Base-by-base conservation (phyloP, 805 yeast genomes). In the Ogataea henricii region DNA sequence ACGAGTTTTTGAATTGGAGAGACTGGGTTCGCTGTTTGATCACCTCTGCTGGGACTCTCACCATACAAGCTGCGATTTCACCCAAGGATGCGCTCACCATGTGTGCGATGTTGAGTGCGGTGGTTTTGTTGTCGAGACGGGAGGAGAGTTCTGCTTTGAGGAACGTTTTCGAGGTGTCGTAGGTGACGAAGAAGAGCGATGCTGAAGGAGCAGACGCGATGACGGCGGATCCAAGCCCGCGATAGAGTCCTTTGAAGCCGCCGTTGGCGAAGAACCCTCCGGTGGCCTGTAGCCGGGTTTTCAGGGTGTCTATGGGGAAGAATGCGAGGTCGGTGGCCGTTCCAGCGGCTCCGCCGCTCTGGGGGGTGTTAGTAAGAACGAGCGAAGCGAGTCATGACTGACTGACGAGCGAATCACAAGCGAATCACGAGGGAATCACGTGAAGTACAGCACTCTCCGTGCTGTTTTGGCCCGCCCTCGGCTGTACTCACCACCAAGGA, bases 31-130 rank as follows among this genome's bases (percentile, higher is more conserved):
- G 75, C 69, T 94, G 99, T 68, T 94, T 94, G 58, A 94, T 82
- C 21, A 94, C 96, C 64, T 94, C 99, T 0, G 96, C 95, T 0
- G 99, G 99, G 0, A 94, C 99, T 48, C 99, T 75, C 1, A 94
- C 94, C 48, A 85, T 68, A 66, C 99, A 94, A 0, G 99, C 99
- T 1, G 94, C 85, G 13, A 90, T 74, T 63, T 94, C 99, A 48
- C 99, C 99, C 12, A 83, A 60, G 1, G 96, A 85, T 1, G 98
- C 96, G 20, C 94, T 74, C 2, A 80, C 49, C 98, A 94, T 94
- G 61, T 94, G 98, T 2, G 85, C 77, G 1, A 74, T 26, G 0
- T 79, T 73, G 66, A 43, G 69, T 60, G 48, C 60, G 53, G 58
- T 57, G 6, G 49, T 48, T 6, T 40, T 40, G 48, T 63, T 60